phyloP scores from a whole-genome alignment of 345 rosid species.

The Bretschneidera sinensis region DNA sequence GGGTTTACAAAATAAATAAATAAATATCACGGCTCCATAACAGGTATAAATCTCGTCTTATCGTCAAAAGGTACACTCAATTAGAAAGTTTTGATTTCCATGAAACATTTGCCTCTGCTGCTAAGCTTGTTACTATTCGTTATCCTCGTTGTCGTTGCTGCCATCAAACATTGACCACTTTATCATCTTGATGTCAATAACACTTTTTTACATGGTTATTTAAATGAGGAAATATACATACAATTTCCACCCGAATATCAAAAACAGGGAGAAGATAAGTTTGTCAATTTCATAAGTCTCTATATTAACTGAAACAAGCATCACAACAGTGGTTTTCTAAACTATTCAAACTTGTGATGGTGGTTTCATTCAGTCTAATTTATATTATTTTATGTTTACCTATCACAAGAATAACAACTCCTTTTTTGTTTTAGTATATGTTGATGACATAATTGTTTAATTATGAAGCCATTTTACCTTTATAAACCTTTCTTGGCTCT shows the following conservation, averaged over 20 bases:
- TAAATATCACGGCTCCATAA: too few relatives aligned
- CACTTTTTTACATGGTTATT: too few relatives aligned
- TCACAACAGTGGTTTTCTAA: neutral
- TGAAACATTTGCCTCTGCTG: neutral
- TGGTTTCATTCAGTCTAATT: neutral
- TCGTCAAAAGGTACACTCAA: neutral
- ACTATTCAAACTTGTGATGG: neutral
- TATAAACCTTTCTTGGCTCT: neutral
- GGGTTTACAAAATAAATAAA: too few relatives aligned
- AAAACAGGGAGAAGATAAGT: neutral
- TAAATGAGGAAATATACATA: conserved; percentile 2
- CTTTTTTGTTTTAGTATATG: neutral
- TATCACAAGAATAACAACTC: neutral
- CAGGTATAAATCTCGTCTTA: too few relatives aligned
- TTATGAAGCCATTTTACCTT: neutral
- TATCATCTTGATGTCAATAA: too few relatives aligned
- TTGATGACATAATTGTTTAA: conserved; percentile 6
- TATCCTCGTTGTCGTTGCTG: neutral
- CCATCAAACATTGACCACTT: neutral
- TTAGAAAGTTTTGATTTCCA: neutral
- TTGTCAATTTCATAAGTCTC: neutral
- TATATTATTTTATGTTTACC: neutral
- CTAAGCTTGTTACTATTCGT: neutral
- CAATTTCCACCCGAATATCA: neutral
- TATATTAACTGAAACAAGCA: neutral